phyloP scores from a whole-genome alignment of 2,329 filamentous ascomycete species.

The Phaeophleospora eucalypticola region DNA sequence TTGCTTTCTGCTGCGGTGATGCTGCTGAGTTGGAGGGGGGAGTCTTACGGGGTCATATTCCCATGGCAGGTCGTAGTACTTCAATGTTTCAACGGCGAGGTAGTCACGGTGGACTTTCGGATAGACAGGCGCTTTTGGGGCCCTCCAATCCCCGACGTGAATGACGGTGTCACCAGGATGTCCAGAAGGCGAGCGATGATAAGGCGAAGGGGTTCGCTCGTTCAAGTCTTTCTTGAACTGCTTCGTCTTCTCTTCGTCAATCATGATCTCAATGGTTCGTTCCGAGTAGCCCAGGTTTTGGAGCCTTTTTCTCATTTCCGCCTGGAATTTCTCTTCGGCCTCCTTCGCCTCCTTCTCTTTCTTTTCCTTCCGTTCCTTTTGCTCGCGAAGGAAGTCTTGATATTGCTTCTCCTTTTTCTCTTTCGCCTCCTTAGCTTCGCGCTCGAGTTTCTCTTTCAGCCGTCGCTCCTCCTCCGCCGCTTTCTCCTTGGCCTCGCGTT shows the following conservation, averaged over 20 bases:
- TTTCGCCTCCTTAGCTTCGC: slow-evolving; percentile 36
- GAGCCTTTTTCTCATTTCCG: slow-evolving; percentile 43
- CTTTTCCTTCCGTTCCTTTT: slow-evolving; percentile 58
- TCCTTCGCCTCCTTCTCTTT: slow-evolving; percentile 24
- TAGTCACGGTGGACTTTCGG: slow-evolving; percentile 46
- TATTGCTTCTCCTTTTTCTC: slow-evolving; percentile 40
- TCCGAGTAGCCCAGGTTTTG: slow-evolving; percentile 44
- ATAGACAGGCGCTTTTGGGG: slow-evolving; percentile 37
- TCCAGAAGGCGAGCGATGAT: too few species aligned
- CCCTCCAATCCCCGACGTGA: slow-evolving; percentile 5
- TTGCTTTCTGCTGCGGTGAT: not conserved
- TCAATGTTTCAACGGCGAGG: slow-evolving; percentile 44
- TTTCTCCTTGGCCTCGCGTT: slow-evolving; percentile 35
- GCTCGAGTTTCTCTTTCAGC: slow-evolving; percentile 36
- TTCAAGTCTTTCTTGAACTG: slow-evolving; percentile 29
- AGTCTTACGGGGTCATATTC: slow-evolving; percentile 46
- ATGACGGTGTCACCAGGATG: too few species aligned
- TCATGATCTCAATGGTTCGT: slow-evolving; percentile 46
- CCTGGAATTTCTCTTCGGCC: slow-evolving; percentile 41
- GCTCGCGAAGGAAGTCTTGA: slow-evolving; percentile 57
- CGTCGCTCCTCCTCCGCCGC: slow-evolving; percentile 38
- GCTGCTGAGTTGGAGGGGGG: not conserved
- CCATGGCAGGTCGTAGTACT: slow-evolving; percentile 46
- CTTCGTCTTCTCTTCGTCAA: slow-evolving; percentile 44
- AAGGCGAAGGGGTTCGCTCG: too few species aligned